These are phyloP conservation scores for Monosporozyma unispora DNA, from an alignment of 805 yeast species.

Conservation along the genomic window DNA sequence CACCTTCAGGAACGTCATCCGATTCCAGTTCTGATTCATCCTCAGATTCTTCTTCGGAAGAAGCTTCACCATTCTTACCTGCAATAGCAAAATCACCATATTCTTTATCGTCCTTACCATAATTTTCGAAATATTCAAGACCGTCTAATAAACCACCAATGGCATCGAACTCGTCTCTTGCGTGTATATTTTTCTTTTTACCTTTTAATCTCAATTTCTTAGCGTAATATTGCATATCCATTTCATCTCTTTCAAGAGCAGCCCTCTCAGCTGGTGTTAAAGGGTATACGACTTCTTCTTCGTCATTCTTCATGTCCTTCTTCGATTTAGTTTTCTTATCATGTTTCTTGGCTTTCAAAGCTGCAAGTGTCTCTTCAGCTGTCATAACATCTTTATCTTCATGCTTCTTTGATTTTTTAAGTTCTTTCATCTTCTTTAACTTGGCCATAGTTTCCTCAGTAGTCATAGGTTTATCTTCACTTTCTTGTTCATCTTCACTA, in stretches of 20 bases:
- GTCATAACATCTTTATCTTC: constrained; percentile 19
- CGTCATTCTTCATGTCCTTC: constrained; percentile 6
- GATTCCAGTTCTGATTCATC: constrained; percentile 36
- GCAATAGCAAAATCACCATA: constrained; percentile 25
- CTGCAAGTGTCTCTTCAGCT: constrained; percentile 32
- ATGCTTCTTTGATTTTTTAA: constrained; percentile 11
- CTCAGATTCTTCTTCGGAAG: constrained; percentile 26
- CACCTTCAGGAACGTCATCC: constrained; percentile 26
- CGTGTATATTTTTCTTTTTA: constrained; percentile 38
- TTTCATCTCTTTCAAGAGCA: constrained; percentile 52
- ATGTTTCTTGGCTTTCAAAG: constrained; percentile 25
- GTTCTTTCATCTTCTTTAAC: constrained; percentile 26
- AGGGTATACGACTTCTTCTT: constrained; percentile 16
- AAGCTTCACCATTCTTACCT: constrained; percentile 14
- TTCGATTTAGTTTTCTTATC: constrained; percentile 14
- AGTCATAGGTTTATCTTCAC: constrained; percentile 25
- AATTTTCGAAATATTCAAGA: constrained; percentile 33
- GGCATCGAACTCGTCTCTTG: constrained; percentile 57
- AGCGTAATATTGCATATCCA: constrained; percentile 75
- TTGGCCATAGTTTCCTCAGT: constrained; percentile 39
- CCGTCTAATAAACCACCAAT: constrained; percentile 81
- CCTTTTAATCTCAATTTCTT: constrained; percentile 66
- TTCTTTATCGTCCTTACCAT: constrained; percentile 27
- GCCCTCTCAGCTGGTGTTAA: constrained; percentile 40
- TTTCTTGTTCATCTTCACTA: constrained; percentile 22